A percentile compares a stretch with the other conserved stretches of the same genome.
phyloP scores from a whole-genome alignment of 352 stramenopile genomes.

The Phytophthora rubi region DNA sequence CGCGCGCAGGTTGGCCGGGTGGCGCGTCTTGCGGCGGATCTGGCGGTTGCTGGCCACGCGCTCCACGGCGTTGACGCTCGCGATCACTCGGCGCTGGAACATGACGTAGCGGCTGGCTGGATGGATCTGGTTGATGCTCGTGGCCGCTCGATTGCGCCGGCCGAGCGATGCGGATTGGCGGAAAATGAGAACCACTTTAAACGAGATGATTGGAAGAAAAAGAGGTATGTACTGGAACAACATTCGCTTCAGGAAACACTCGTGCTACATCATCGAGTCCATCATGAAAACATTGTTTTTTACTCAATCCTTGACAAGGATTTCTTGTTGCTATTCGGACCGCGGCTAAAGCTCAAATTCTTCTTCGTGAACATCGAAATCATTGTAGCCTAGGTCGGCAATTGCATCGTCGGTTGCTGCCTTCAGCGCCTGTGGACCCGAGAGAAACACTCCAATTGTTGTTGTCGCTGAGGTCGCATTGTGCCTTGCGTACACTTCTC shows the following conservation, averaged over 20 bases:
- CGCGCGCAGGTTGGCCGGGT: constrained; percentile 73
- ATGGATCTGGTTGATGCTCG: constrained; percentile 9
- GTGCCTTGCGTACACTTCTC: constrained; percentile 32
- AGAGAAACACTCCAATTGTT: constrained; percentile 50
- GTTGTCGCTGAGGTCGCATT: neutral
- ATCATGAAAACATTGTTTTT: too few relatives aligned
- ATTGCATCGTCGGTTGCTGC: constrained; percentile 28
- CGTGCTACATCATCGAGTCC: neutral
- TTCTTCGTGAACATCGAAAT: constrained; percentile 41
- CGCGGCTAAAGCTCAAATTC: constrained; percentile 35
- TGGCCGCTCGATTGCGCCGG: constrained; percentile 35
- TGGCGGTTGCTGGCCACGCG: constrained; percentile 87
- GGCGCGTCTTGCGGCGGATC: constrained; percentile 83
- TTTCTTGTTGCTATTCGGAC: too few relatives aligned
- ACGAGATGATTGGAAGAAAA: constrained; percentile 15
- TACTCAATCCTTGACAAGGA: too few relatives aligned
- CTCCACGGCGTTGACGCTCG: constrained; percentile 54
- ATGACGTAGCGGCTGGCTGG: constrained; percentile 29
- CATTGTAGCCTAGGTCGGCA: constrained; percentile 8
- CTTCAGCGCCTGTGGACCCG: constrained; percentile 47
- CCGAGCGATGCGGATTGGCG: neutral
- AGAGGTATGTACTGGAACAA: neutral
- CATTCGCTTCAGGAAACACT: neutral
- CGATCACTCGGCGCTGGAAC: constrained; percentile 69
- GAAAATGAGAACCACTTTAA: neutral